These are phyloP conservation scores for Phaeotremella fagi DNA, from an alignment of 768 basidiomycete species.

Conservation along the genomic window DNA sequence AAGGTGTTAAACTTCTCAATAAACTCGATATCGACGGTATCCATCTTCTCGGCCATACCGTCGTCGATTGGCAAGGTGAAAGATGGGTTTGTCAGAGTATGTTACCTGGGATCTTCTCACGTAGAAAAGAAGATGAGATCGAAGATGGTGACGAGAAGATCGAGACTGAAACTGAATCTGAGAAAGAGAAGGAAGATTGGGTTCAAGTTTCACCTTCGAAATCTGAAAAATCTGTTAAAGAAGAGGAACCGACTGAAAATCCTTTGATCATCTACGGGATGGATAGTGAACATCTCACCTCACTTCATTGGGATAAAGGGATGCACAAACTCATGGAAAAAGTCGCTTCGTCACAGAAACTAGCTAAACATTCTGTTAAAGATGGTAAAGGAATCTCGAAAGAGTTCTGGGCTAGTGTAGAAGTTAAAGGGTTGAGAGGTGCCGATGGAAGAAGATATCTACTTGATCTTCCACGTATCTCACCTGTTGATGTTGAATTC, in stretches of 20 bases:
- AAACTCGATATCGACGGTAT: slow-evolving; percentile 50
- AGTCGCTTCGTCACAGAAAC: slow-evolving; percentile 46
- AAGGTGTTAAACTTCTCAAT: slow-evolving; percentile 50
- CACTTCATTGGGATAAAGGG: slow-evolving; percentile 48
- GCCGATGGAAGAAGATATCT: slow-evolving; percentile 52
- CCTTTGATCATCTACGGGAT: slow-evolving; percentile 52
- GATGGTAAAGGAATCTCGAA: slow-evolving; percentile 43
- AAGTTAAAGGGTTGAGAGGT: slow-evolving; percentile 52
- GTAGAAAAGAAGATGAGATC: slow-evolving; percentile 30
- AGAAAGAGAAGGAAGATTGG: slow-evolving; percentile 45
- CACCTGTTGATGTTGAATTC: slow-evolving; percentile 52
- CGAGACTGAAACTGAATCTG: too few relatives aligned
- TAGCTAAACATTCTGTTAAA: slow-evolving; percentile 49
- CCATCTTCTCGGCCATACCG: slow-evolving; percentile 49
- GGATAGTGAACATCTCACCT: slow-evolving; percentile 48
- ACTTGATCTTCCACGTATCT: slow-evolving; percentile 50
- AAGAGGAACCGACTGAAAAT: slow-evolving; percentile 33
- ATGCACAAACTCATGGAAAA: slow-evolving; percentile 49
- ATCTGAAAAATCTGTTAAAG: slow-evolving; percentile 16
- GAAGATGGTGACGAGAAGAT: too few relatives aligned
- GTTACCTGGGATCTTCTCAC: slow-evolving; percentile 51
- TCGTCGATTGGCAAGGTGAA: slow-evolving; percentile 52
- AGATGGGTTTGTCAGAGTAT: slow-evolving; percentile 53
- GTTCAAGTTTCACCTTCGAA: slow-evolving; percentile 37
- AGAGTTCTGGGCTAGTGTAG: slow-evolving; percentile 49